A percentile compares a stretch with the other conserved stretches of the same genome.
Conservation (phyloP, 2,329 filamentous ascomycete genomes). For the Apiospora rasikravindrae region DNA sequence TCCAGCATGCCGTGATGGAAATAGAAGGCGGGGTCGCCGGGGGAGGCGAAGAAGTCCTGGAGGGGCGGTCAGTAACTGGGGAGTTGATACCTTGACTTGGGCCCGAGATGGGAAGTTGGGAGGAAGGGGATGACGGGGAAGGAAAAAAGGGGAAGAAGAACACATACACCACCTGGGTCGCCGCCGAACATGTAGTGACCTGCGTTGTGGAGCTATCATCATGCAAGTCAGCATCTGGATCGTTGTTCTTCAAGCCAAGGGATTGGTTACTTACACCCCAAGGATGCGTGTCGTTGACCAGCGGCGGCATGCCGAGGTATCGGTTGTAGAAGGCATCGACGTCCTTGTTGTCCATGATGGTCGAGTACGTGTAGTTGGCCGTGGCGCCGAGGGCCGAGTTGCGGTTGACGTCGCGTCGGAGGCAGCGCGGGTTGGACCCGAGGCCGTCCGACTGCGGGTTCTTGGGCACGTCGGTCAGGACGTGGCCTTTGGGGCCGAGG, state of each 20-base stretch:
- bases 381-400: slow-evolving; percentile 43
- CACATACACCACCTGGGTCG: slow-evolving; percentile 41
- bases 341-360: slow-evolving; percentile 43
- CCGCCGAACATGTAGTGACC: slow-evolving; percentile 45
- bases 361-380: slow-evolving; percentile 39
- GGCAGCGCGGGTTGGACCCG: slow-evolving; percentile 48
- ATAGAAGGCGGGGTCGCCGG: slow-evolving; percentile 47
- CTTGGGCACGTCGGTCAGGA: slow-evolving; percentile 35
- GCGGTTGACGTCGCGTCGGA: slow-evolving; percentile 47
- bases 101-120: background rate
- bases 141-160: too few relatives aligned
- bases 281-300: slow-evolving; percentile 41
- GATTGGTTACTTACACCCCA: slow-evolving; percentile 41
- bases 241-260: background rate
- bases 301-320: slow-evolving; percentile 44
- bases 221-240: background rate
- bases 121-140: too few relatives aligned
- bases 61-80: too few relatives aligned
- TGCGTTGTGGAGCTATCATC: slow-evolving; percentile 36
- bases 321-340: slow-evolving; percentile 48
- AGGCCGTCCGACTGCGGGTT: slow-evolving; percentile 42
- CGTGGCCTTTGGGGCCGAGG: slow-evolving; percentile 43
- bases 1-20: slow-evolving; percentile 46
- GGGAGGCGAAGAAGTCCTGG: slow-evolving; percentile 38
- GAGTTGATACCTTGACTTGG: background rate